Evolutionary conservation across 2,329 filamentous ascomycete genomes (phyloP), one percentile per base, ranked within the genome.

Genomic region (Lachnellula arida): DNA sequence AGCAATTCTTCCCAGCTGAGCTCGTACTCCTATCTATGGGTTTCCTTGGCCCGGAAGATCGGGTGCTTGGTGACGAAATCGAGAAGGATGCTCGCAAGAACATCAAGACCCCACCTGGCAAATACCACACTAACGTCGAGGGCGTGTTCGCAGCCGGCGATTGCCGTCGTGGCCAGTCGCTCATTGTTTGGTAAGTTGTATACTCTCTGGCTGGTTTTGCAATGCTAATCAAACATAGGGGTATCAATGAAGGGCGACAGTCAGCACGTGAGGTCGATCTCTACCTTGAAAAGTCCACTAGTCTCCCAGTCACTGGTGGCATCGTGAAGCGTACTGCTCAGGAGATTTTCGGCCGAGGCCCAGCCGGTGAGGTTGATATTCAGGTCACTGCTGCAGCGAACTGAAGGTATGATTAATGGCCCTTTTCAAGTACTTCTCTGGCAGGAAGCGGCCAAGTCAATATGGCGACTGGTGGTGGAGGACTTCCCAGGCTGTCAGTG

Each of bases 181-280:
- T 97, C 56, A 97, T 97, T 74, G 92, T 97, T 63, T 97, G 92
- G 91, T 89, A 81, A 81, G 85, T 79, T 44, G 14, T 23, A 53
- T 22, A 11, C 12, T 6, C 39, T 7, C 34, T 22, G 44, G 50
- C 4, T 22, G 4, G 5, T 40, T 15, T 25, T 40, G 42, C n/a
- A 19, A 50, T 58, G 57, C 74, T 78, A 73, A 78, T 65, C 61
- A 23, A 49, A 34, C 49, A 51, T 61, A 88, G 86, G 88, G 93
- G 92, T 71, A 97, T 97, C 79, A 97, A 97, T 71, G 93, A 97
- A 76, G 93, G 93, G 68, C 89, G 93, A 66, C 89, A 94, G 77
- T 87, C 88, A 66, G 93, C 93, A 67, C 88, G 93, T 60, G 92
- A 97, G 73, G 88, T 97, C 55, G 93, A 97, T 72, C 74, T 90